Evolutionary conservation across 257 asterid genomes (phyloP).

Genomic region (Primulina tabacum): DNA sequence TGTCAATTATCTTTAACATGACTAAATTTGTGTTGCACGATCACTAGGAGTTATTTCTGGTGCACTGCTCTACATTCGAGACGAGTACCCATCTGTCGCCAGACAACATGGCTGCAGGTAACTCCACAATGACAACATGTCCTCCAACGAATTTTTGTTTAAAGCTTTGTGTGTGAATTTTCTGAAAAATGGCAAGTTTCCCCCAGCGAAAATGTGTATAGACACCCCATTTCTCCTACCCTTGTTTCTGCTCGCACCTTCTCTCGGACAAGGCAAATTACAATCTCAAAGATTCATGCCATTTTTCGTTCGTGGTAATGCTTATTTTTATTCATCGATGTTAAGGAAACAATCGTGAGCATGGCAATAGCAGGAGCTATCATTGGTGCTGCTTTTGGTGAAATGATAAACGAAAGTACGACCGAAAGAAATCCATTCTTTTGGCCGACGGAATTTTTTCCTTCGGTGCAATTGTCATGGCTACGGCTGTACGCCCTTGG

Average conservation of each 20-base stretch:
- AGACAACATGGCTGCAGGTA: conserved; percentile 59
- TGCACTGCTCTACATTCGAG: too few relatives aligned
- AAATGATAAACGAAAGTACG: conserved; percentile 61
- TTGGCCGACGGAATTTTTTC: conserved; percentile 59
- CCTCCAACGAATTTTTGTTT: too few relatives aligned
- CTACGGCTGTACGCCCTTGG: conserved; percentile 59
- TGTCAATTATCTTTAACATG: too few relatives aligned
- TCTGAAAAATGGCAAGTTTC: too few relatives aligned
- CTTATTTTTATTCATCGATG: background rate
- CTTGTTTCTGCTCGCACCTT: too few relatives aligned
- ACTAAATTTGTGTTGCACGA: too few relatives aligned
- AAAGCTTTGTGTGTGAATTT: too few relatives aligned
- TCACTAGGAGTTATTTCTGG: too few relatives aligned
- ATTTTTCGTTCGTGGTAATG: background rate
- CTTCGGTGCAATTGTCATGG: conserved; percentile 62
- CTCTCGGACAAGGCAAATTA: too few relatives aligned
- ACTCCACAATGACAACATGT: background rate
- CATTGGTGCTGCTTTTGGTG: conserved; percentile 76
- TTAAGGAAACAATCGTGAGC: conserved; percentile 81
- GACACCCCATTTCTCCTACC: too few relatives aligned
- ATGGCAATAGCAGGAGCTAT: conserved; percentile 81
- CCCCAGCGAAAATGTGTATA: too few relatives aligned
- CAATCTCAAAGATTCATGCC: background rate
- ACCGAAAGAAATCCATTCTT: conserved; percentile 62
- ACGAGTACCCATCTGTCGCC: too few relatives aligned